Evolutionary conservation across 805 yeast genomes (phyloP).

Genomic region (Saccharomycopsis babjevae): DNA sequence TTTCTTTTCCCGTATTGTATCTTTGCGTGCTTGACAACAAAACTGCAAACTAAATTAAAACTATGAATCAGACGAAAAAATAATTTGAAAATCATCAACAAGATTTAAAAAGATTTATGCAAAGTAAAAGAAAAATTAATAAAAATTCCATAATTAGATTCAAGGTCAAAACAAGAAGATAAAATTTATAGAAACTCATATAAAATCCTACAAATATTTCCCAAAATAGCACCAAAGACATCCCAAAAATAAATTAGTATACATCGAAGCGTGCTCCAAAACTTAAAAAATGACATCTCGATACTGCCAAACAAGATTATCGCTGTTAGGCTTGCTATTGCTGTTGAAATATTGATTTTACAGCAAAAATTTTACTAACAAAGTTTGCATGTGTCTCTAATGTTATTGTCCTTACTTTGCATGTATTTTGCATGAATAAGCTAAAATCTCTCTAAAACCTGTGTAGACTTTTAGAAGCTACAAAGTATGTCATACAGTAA

Average conservation of each 20-base stretch:
- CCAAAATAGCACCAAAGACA: not conserved
- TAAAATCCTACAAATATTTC: not conserved
- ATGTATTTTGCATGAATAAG: not conserved
- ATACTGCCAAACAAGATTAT: not conserved
- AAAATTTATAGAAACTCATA: not conserved
- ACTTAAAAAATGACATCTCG: not conserved
- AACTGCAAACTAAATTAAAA: not conserved
- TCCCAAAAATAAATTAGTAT: not conserved
- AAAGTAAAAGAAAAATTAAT: not conserved
- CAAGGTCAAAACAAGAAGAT: not conserved
- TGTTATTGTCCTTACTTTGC: constrained; percentile 5
- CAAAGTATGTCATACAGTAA: not conserved
- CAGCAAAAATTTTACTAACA: not conserved
- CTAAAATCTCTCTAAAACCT: not conserved
- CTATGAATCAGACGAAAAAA: not conserved
- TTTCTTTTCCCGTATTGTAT: not conserved
- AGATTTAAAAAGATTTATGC: not conserved
- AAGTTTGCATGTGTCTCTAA: not conserved
- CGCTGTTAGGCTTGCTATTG: not conserved
- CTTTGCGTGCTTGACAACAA: not conserved
- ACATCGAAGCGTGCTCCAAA: not conserved
- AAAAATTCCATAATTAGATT: not conserved
- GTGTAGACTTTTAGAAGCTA: not conserved
- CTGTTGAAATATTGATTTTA: not conserved
- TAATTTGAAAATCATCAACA: not conserved